Base-by-base conservation (phyloP, 352 stramenopile genomes). In the Phytophthora lateralis region DNA sequence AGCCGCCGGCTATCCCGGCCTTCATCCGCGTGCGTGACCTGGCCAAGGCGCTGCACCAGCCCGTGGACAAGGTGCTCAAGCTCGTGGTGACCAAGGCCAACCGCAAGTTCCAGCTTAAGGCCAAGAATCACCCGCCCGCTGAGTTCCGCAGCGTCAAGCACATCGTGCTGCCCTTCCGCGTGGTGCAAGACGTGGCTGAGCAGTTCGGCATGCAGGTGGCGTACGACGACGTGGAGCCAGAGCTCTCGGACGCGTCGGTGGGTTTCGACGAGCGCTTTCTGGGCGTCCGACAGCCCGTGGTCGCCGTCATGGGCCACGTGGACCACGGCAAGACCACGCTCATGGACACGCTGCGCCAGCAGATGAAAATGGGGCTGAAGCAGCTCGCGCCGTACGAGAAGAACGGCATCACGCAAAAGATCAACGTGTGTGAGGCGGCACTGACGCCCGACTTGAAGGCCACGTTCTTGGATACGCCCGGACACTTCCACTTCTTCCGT, bases 241-340 rank as follows among this genome's bases (percentile, higher is more conserved):
- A 55, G 39, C 63, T 89, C 11, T 65, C 61, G 24, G 60, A 69
- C 27, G 42, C 55, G 5, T 39, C 46, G n/a, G 14, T 37, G 12
- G 30, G 32, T 18, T 30, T 21, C 10, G 76, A 74, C 4, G 44
- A 83, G 24, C 43, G 58, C 15, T 14, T 55, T 0, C n/a, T 69
- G 53, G 55, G 54, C 18, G 64, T 80, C 35, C 80, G 97, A 24
- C 77, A 96, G 17, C 97, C 98, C 5, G 97, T 99, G 44, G 96
- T 99, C 30, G 98, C 96, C 8, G 97, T 99, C 35, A 99, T 99
- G 97, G 98, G 98, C 34, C 98, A 99, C 72, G 97, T 99, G 20
- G 98, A 99, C 82, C 98, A 99, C 77, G 98, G 98, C 63, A 99
- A 99, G 75, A 99, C 98, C 10, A 98, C 96, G n/a, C 77, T 99